Evolutionary conservation across 225 moss, liverwort and hornwort genomes (phyloP), one percentile per base, ranked within the genome.

Genomic region (Thuidium tamariscinum): DNA sequence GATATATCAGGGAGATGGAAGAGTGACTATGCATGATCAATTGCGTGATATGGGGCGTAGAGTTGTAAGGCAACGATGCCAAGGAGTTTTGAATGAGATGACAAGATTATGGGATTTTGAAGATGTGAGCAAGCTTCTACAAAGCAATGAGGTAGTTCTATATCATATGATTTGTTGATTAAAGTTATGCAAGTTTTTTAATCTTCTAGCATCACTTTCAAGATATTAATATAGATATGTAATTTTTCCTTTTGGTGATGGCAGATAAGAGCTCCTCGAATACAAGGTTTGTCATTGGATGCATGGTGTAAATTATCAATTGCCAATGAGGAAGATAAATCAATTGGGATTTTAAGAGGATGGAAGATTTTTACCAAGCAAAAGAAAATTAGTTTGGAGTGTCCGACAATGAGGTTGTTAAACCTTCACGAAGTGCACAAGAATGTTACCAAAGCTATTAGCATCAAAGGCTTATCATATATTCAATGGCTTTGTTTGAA

Each of bases 321-420:
- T 3, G 1, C 6, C 1, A 36, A 5, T 6, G 3, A 11, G 0
- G 3, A 36, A 36, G 2, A 2, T 6, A 21, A 5, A 36, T 11
- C 20, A 20, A 0, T 5, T 0, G 1, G 6, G 6, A 36, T 3
- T 21, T 66, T 20, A 22, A 67, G 22, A 22, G 2, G 0, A 11
- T 1, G 3, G 1, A 22, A 22, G 37, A 37, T 0, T 21, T 0
- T 0, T 1, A 21, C n/a, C n/a, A n/a, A 66, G 7, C 0, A 0
- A 0, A 37, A 12, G 21, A 19, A 6, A 21, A 20, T 36, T 6
- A 3, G 0, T 6, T 66, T 66, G 7, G 3, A 21, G 0, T 66
- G 11, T 66, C 7, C 3, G 0, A 0, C 1, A 0, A 11, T 36
- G 66, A 66, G 36, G 36, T 66, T 66, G 66, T 66, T 66, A 2